Base-by-base conservation (phyloP, 768 basidiomycete species). In the Hygrocybe coccinea region DNA sequence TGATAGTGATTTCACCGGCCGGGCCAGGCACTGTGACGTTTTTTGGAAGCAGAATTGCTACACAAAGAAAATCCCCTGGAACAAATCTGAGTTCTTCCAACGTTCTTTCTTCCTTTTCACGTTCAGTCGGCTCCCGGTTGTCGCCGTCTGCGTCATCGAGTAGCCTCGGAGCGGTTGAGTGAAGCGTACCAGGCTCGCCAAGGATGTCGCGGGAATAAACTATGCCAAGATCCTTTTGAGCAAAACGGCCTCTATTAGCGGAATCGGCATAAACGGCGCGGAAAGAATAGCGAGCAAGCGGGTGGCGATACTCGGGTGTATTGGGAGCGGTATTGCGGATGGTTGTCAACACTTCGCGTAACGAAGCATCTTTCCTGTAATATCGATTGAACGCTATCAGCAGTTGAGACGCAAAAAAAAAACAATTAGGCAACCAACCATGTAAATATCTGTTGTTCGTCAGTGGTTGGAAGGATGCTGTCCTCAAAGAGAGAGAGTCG, bases 331-430 rank as follows among this genome's bases (percentile, higher is more conserved):
- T 77, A 62, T 82, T 82, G 64, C 90, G 87, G 2, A 92, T 80
- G 17, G 85, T 86, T 2, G 87, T 87, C 54, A 92, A 68, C 41
- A 91, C 79, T 72, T 92, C 90, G 39, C 84, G 80, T 33, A 92
- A 74, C 0, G 89, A 90, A 11, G 88, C 85, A 63, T 92, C 88
- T 74, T 83, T 89, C 89, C 90, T 91, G n/a, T n/a, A n/a, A n/a
- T n/a, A n/a, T n/a, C n/a, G n/a, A n/a, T 39, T 19, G 12, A 41
- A 15, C 29, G 12, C 43, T 50, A 11, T 21, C 39, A 41, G 14
- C 3, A 3, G 14, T 41, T 21, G 39, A 6, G 0, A 9, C 12
- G 29, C 3, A 29, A 29, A 8, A 29, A 29, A 8, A n/a, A n/a
- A n/a, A n/a, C n/a, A n/a, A n/a, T 50, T 50, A 15, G 45, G 7